Evolutionary conservation across 495 filamentous ascomycete species (phyloP).

Genomic region (Aspergillus ellipticus): DNA sequence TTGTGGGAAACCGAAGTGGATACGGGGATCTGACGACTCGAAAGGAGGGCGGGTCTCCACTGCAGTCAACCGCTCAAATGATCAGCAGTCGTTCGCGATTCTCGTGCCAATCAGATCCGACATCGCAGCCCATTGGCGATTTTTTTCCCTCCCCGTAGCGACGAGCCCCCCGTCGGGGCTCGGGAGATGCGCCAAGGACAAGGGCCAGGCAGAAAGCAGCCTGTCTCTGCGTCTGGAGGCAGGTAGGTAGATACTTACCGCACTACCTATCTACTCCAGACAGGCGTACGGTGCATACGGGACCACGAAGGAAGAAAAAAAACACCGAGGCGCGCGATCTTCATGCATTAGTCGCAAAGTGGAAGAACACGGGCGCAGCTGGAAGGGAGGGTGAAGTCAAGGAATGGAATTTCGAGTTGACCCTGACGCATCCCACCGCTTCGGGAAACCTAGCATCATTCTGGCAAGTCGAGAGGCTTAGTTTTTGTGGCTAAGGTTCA

Average conservation of each 20-base stretch:
- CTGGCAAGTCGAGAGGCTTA: background rate
- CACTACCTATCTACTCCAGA: too few species aligned
- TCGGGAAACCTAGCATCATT: constrained; percentile 3
- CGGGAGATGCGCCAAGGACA: background rate
- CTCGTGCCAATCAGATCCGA: constrained; percentile 12
- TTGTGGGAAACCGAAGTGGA: constrained; percentile 3
- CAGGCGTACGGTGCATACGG: background rate
- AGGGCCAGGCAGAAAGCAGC: background rate
- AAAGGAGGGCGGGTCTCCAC: constrained; percentile 12
- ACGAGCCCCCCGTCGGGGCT: background rate
- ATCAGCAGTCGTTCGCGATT: constrained; percentile 17
- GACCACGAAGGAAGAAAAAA: constrained; percentile 1
- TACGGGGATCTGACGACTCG: constrained; percentile 5
- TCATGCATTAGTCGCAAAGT: constrained; percentile 12
- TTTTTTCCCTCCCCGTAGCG: background rate
- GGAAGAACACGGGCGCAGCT: constrained; percentile 8
- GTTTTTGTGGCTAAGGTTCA: background rate
- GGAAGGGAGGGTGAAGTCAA: background rate
- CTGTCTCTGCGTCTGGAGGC: background rate
- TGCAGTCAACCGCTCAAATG: constrained; percentile 15
- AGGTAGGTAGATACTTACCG: background rate
- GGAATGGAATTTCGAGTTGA: constrained; percentile 1
- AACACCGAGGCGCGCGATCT: constrained; percentile 8
- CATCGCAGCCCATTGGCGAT: background rate
- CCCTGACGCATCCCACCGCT: constrained; percentile 5